Base-by-base conservation (phyloP, 2,329 filamentous ascomycete species). In the Aspergillus sp. region DNA sequence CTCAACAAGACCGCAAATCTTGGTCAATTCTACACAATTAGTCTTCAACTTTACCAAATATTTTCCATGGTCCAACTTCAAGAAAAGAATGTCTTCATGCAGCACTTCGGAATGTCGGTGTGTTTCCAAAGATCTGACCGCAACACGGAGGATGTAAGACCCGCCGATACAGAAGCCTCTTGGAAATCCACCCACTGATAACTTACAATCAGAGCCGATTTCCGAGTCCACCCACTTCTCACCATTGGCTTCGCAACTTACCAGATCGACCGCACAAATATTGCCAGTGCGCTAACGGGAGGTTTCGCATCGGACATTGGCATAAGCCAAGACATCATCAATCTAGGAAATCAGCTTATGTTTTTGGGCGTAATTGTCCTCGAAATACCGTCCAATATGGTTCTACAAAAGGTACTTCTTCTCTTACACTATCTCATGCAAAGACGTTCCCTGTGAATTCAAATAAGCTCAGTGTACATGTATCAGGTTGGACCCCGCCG, bases 331-430 rank as follows among this genome's bases (percentile, higher is more conserved):
- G 75, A 78, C 21, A 82, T 78, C 0, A 78, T 84, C 60, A 85
- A 85, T 55, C 67, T 84, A 0, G 82, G 82, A 0, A 84, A 84
- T 58, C 82, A 84, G 63, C 67, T 84, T 8, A 82, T 84, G 80
- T 84, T 82, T 61, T 71, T 82, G 32, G 80, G 80, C 0, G 82
- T 82, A 8, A 79, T 84, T 2, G 65, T 82, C 2, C 67, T 83
- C 1, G 81, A 84, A 58, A 84, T 85, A 2, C 82, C 82, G 0
- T 82, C 78, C 17, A 85, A 84, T 63, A 75, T 84, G 63, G 30
- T 72, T 1, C 57, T 73, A 4, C 69, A 72, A 52, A 63, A 55
- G 17, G 53, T 55, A 41, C n/a, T 21, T 2, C 9, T 45, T 28
- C 25, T 8, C 13, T 38, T 7, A 15, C 23, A 19, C 10, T 15